Conservation (phyloP, 495 filamentous ascomycete genomes). For the Podospora sp. region DNA sequence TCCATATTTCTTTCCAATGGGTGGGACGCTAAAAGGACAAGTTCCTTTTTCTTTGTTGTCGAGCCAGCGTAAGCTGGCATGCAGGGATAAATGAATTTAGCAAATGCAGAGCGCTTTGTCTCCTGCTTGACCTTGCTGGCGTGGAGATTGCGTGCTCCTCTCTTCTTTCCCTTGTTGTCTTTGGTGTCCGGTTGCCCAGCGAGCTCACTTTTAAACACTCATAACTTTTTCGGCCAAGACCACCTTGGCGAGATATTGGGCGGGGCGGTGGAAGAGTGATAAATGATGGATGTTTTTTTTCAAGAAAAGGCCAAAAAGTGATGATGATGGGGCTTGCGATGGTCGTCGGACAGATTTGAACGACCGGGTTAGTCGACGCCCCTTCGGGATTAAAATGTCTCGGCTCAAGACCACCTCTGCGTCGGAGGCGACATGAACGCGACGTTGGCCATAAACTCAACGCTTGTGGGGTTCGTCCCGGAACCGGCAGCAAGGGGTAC, state of each 20-base stretch:
- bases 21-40: background rate
- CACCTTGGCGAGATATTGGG: too few species aligned
- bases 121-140: slow-evolving; percentile 1
- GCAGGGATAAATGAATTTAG: background rate
- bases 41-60: slow-evolving; percentile 12
- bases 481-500: too few species aligned
- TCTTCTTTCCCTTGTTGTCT: background rate
- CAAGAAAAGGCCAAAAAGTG: background rate
- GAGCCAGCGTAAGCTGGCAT: background rate
- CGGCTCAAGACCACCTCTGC: background rate
- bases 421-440: too few species aligned
- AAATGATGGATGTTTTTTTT: slow-evolving; percentile 2
- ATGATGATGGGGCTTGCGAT: slow-evolving; percentile 1
- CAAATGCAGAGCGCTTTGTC: background rate
- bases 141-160: background rate
- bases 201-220: background rate
- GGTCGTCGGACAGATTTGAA: slow-evolving; percentile 1
- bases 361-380: background rate
- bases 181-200: background rate
- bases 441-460: too few species aligned
- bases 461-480: too few species aligned
- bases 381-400: background rate
- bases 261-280: background rate
- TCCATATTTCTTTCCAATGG: background rate
- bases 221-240: background rate